Conservation (phyloP, 306 rosid genomes). For the Cercis canadensis region DNA sequence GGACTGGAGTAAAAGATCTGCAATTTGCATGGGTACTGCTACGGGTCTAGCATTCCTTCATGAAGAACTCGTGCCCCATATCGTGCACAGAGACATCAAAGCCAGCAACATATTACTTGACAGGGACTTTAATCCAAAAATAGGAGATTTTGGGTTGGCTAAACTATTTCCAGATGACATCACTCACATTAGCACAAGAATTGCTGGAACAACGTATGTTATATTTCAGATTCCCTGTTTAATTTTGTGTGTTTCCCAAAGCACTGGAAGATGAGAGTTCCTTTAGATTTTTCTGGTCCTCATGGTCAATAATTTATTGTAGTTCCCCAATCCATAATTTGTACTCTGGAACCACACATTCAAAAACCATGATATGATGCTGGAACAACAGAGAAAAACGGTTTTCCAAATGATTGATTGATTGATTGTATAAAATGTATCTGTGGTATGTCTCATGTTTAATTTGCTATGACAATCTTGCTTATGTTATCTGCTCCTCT, state of each 20-base stretch:
- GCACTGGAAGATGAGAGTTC: slow-evolving; percentile 2
- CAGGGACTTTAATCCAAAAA: slow-evolving; percentile 72
- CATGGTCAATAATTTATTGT: not conserved
- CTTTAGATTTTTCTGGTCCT: slow-evolving; percentile 7
- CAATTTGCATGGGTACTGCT: slow-evolving; percentile 78
- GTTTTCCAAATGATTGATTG: too few species aligned
- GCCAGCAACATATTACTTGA: slow-evolving; percentile 94
- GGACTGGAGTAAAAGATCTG: slow-evolving; percentile 85
- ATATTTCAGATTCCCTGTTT: slow-evolving; percentile 40
- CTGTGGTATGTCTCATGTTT: too few species aligned
- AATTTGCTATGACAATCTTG: too few species aligned
- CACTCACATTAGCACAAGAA: slow-evolving; percentile 96
- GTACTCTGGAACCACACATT: not conserved
- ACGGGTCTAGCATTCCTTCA: slow-evolving; percentile 87
- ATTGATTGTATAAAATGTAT: too few species aligned
- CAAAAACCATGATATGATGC: not conserved
- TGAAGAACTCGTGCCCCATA: slow-evolving; percentile 83
- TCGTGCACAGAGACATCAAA: slow-evolving; percentile 97
- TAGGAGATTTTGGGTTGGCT: slow-evolving; percentile 98
- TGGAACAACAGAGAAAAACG: too few species aligned
- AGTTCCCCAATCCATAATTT: not conserved
- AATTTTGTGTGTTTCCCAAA: slow-evolving; percentile 25
- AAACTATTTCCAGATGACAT: slow-evolving; percentile 91
- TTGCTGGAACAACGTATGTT: slow-evolving; percentile 97
- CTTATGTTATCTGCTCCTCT: too few species aligned